Evolutionary conservation across 306 rosid species (phyloP).

Genomic region (Arachis hypogaea): DNA sequence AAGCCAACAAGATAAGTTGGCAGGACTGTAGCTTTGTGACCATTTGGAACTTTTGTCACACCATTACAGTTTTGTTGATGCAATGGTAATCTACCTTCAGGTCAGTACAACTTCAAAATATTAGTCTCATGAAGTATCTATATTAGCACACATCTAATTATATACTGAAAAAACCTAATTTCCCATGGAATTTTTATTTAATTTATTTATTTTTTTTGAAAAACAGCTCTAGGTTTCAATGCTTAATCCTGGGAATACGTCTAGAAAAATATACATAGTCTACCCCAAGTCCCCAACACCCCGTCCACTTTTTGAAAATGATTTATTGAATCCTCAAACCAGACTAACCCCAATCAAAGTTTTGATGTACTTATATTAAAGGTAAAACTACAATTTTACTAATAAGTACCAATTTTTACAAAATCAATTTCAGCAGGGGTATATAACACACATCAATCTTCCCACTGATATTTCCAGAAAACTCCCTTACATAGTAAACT

Average conservation of each 20-base stretch:
- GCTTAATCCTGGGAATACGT: not conserved
- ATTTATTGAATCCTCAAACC: not conserved
- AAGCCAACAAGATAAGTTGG: conserved; percentile 83
- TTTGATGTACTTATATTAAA: not conserved
- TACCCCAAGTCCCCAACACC: not conserved
- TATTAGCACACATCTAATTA: too few relatives aligned
- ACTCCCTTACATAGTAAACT: conserved; percentile 19
- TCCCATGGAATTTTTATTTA: not conserved
- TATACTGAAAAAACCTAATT: not conserved
- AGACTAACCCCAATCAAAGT: not conserved
- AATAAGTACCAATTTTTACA: not conserved
- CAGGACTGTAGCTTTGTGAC: conserved; percentile 44
- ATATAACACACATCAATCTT: not conserved
- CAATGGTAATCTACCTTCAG: conserved; percentile 44
- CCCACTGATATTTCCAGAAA: conserved; percentile 2
- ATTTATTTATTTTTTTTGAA: not conserved
- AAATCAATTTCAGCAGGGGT: too few relatives aligned
- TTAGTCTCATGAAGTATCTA: too few relatives aligned
- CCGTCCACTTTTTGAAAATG: not conserved
- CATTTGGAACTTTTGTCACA: conserved; percentile 50
- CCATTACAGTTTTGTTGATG: conserved; percentile 44
- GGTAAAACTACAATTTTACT: conserved; percentile 6
- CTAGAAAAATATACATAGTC: not conserved
- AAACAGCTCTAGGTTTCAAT: conserved; percentile 3
- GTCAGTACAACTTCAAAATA: too few relatives aligned